These are phyloP conservation scores for Dothideomycetes sp. DNA, from an alignment of 2,329 filamentous ascomycete species.

Conservation along the genomic window DNA sequence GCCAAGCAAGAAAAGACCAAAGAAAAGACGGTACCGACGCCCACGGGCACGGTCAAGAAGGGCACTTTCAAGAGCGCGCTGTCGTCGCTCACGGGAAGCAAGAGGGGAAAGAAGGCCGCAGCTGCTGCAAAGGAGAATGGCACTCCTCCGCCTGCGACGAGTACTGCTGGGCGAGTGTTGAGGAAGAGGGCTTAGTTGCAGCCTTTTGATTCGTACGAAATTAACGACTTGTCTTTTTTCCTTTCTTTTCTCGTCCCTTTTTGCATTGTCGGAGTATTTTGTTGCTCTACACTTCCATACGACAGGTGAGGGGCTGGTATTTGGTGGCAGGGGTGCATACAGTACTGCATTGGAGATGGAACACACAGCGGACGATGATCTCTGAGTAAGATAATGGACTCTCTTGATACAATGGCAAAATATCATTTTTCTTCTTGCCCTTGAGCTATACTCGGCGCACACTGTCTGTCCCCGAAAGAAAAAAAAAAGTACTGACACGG, in stretches of 20 bases:
- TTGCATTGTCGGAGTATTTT: no score
- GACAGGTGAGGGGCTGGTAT: no score
- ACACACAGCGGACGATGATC: no score
- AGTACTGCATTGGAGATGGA: no score
- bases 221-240: no score
- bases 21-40: slow-evolving; percentile 24
- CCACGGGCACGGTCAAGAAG: slow-evolving; percentile 37
- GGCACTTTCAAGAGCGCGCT: slow-evolving; percentile 48
- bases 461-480: background rate
- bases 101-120: slow-evolving; percentile 26
- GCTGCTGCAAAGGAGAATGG: slow-evolving; percentile 31
- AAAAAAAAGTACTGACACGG: background rate
- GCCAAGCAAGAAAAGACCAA: slow-evolving; percentile 9
- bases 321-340: no score
- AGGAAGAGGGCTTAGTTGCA: slow-evolving; percentile 27
- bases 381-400: no score
- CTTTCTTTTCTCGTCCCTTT: no score
- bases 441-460: background rate
- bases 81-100: slow-evolving; percentile 40
- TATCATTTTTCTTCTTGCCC: background rate
- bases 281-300: no score
- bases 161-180: slow-evolving; percentile 20
- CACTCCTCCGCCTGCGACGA: slow-evolving; percentile 17
- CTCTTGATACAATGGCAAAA: background rate
- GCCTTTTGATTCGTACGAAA: no score